A percentile compares a stretch with the other conserved stretches of the same genome.
These are phyloP conservation scores for Huntiella bhutanensis DNA, from an alignment of 2,329 filamentous ascomycete species.

Conservation along the genomic window DNA sequence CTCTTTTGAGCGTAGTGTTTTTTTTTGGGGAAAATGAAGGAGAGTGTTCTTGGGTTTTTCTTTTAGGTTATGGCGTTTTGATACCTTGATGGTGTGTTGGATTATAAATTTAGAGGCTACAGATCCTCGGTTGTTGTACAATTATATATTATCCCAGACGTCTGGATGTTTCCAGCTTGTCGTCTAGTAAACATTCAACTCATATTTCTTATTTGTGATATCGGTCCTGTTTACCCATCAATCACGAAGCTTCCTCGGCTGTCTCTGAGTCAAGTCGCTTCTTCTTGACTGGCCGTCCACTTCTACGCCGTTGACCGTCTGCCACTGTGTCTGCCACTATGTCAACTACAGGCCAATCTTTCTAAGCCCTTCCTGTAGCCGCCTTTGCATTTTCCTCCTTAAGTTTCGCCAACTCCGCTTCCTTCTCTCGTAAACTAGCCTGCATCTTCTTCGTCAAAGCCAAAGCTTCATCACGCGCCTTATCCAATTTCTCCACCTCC, in stretches of 20 bases:
- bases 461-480: conserved; percentile 44
- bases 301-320: not conserved
- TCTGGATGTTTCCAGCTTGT: not conserved
- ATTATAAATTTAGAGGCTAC: not conserved
- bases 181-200: not conserved
- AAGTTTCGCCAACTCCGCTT: conserved; percentile 38
- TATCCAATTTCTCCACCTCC: conserved; percentile 40
- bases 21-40: not conserved
- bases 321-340: not conserved
- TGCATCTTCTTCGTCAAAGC: conserved; percentile 40
- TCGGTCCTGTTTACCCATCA: too few species aligned
- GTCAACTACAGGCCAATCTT: not conserved
- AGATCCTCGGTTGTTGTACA: not conserved
- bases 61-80: not conserved
- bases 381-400: conserved; percentile 38
- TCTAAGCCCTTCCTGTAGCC: conserved; percentile 15
- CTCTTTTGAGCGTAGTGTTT: not conserved
- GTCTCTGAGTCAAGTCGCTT: too few species aligned
- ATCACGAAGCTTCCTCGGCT: too few species aligned
- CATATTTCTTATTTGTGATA: not conserved
- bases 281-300: not conserved
- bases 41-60: not conserved
- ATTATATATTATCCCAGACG: not conserved
- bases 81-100: not conserved
- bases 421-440: conserved; percentile 44